Evolutionary conservation across 805 yeast genomes (phyloP).

Genomic region (Candida verbasci): DNA sequence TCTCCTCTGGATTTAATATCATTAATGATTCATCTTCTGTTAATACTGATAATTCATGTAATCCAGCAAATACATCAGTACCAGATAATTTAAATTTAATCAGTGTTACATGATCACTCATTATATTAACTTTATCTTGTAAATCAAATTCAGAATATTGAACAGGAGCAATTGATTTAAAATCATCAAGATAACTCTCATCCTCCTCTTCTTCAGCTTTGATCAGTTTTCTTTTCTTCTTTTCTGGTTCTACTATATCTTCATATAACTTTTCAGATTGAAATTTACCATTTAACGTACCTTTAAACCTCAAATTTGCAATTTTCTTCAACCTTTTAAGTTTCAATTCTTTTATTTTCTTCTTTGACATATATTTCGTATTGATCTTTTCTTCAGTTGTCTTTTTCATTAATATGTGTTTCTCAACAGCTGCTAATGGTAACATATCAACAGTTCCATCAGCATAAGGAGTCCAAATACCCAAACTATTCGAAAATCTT

Average conservation of each 20-base stretch:
- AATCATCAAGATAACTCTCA: too few relatives aligned
- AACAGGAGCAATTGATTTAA: conserved; percentile 54
- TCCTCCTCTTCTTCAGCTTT: conserved; percentile 15
- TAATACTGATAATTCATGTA: conserved; percentile 57
- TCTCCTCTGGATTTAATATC: conserved; percentile 47
- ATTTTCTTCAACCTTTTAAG: conserved; percentile 25
- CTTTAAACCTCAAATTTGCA: conserved; percentile 62
- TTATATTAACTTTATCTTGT: conserved; percentile 20
- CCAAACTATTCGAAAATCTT: conserved; percentile 57
- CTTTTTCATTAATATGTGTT: conserved; percentile 32
- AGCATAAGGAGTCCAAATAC: conserved; percentile 73
- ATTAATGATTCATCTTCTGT: conserved; percentile 21
- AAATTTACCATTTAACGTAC: conserved; percentile 37
- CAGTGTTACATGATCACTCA: conserved; percentile 14
- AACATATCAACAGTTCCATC: conserved; percentile 60
- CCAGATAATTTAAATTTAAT: conserved; percentile 49
- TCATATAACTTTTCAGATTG: conserved; percentile 37
- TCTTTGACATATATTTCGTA: conserved; percentile 9
- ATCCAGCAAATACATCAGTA: conserved; percentile 71
- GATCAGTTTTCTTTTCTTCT: conserved; percentile 16
- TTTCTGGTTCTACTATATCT: conserved; percentile 21
- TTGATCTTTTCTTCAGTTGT: conserved; percentile 3
- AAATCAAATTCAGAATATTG: conserved; percentile 47
- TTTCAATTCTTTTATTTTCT: conserved; percentile 11
- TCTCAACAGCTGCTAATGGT: conserved; percentile 47